Evolutionary conservation across 257 asterid species (phyloP).

Genomic region (Knoxia roxburghii): DNA sequence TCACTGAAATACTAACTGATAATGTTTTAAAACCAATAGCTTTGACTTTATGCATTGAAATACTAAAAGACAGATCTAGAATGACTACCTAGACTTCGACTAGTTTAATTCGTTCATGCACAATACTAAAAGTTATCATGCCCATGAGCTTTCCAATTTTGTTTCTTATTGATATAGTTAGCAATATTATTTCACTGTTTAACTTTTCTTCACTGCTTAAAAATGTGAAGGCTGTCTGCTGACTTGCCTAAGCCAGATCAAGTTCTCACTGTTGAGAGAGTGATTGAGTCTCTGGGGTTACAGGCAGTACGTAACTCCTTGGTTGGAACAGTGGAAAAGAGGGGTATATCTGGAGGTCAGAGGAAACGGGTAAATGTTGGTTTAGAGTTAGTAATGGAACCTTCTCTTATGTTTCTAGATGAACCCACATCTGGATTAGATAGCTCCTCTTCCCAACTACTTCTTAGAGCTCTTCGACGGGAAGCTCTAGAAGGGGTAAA

Average conservation of each 20-base stretch:
- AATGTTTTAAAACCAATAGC: too few species aligned
- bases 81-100: too few species aligned
- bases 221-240: conserved; percentile 62
- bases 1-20: too few species aligned
- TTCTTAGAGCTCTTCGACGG: conserved; percentile 87
- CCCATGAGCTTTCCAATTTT: background rate
- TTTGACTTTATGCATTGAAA: too few species aligned
- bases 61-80: too few species aligned
- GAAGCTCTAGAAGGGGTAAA: conserved; percentile 94
- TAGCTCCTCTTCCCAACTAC: conserved; percentile 92
- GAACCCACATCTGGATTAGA: conserved; percentile 97
- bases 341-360: conserved; percentile 97
- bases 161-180: background rate
- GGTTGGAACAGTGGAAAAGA: conserved; percentile 88
- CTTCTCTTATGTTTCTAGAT: conserved; percentile 81
- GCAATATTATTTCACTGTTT: conserved; percentile 11
- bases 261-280: conserved; percentile 86
- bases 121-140: too few species aligned
- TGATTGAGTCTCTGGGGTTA: conserved; percentile 72
- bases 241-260: conserved; percentile 70
- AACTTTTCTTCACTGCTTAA: conserved; percentile 24
- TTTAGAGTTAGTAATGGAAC: conserved; percentile 95
- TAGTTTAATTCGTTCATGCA: too few species aligned
- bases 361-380: conserved; percentile 94
- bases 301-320: conserved; percentile 72